Percentiles rank a stretch among this genome's conserved stretches.
These are phyloP conservation scores for Populus nigra DNA, from an alignment of 345 rosid species.

Conservation along the genomic window DNA sequence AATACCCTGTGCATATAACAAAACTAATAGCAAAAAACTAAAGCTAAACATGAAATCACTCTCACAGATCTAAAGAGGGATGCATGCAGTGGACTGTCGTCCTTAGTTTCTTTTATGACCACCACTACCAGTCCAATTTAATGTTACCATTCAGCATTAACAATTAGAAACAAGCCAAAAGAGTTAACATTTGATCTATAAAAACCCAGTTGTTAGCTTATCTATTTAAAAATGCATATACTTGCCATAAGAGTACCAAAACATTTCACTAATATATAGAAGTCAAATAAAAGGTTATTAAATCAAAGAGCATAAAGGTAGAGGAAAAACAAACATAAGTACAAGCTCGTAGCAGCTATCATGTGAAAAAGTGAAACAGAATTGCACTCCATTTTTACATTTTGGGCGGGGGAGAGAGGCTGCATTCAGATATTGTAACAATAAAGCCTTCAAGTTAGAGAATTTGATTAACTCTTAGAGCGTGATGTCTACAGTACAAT, in stretches of 20 bases:
- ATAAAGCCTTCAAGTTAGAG: not conserved
- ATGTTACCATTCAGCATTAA: not conserved
- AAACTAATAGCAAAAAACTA: not conserved
- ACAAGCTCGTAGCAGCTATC: no score
- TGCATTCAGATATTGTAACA: no score
- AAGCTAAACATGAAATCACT: not conserved
- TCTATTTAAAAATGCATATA: not conserved
- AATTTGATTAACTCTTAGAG: not conserved
- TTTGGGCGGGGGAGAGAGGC: no score
- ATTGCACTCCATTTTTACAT: no score
- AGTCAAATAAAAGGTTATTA: not conserved
- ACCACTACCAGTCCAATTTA: not conserved
- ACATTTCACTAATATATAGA: not conserved
- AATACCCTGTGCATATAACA: not conserved
- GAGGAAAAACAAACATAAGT: no score
- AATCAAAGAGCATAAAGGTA: no score
- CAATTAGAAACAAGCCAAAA: not conserved
- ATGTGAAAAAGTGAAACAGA: no score
- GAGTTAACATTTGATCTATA: not conserved
- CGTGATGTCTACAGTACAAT: not conserved
- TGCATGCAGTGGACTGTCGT: not conserved
- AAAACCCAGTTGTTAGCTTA: not conserved
- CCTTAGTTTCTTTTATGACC: no score
- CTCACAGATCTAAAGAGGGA: not conserved
- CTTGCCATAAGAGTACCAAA: not conserved